Base-by-base conservation (phyloP, 139 green algal genomes). In the Zygnema cylindricum region DNA sequence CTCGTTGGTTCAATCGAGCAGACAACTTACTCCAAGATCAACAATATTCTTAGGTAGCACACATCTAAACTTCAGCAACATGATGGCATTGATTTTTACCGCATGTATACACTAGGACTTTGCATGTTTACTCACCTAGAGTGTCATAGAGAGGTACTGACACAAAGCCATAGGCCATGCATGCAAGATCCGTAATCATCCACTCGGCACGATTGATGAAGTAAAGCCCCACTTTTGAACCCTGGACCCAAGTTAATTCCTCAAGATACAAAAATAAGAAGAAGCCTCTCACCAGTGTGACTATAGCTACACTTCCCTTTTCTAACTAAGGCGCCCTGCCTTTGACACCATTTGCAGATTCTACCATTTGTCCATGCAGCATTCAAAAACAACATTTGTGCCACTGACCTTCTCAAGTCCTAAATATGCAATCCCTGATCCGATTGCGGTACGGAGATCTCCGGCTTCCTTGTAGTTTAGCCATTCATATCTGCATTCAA, bases 91-190 rank as follows among this genome's bases (percentile, higher is more conserved):
- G n/a, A n/a, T n/a, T n/a, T n/a, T n/a, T n/a, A n/a, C n/a, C n/a
- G n/a, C n/a, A n/a, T n/a, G n/a, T n/a, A n/a, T n/a, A n/a, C n/a
- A n/a, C n/a, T n/a, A n/a, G n/a, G n/a, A n/a, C n/a, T n/a, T n/a
- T n/a, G n/a, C n/a, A 63, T 63, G 49, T 63, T 25, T 43, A 43
- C 1, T 63, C 55, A 89, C 89, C 90, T 76, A 99, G 90, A 0
- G 97, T 99, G 92, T 99, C 97, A 89, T 99, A 99, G 83, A 99
- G 93, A 33, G 97, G 97, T 49, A 99, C 97, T 23, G 95, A 94
- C 0, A 95, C 92, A 90, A 98, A 95, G 81, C 89, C 92, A 93
- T 98, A 98, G 0, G 97, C 94, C 86, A 97, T 94, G 43, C 94
- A 93, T 1, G 96, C 97, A 2, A 90, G 88, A 86, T 99, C 97